A percentile compares a stretch with the other conserved stretches of the same genome.
Conservation (phyloP, 2,329 filamentous ascomycete species). For the Penicillium sp. region DNA sequence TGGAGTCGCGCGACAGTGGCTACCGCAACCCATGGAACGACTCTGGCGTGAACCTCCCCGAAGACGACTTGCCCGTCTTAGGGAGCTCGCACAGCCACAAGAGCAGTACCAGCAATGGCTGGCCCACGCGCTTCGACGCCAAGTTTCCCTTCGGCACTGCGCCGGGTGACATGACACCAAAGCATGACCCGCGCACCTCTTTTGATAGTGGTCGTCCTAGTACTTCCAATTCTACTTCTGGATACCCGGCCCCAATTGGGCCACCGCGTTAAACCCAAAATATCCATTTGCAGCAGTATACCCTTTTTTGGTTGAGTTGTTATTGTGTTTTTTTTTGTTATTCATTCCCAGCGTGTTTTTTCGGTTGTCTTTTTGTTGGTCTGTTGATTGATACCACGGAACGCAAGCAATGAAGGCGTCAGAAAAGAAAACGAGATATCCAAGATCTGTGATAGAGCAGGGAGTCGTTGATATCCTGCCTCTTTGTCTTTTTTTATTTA, state of each 20-base stretch:
- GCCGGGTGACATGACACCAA: slow-evolving; percentile 77
- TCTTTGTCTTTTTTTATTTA: slow-evolving; percentile 13
- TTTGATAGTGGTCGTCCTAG: slow-evolving; percentile 89
- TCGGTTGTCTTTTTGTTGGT: slow-evolving; percentile 13
- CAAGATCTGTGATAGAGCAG: slow-evolving; percentile 26
- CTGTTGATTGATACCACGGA: slow-evolving; percentile 30
- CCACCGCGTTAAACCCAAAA: slow-evolving; percentile 74
- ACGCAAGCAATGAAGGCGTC: slow-evolving; percentile 31
- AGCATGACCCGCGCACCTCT: slow-evolving; percentile 78
- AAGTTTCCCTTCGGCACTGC: slow-evolving; percentile 63
- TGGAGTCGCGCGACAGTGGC: slow-evolving; percentile 91
- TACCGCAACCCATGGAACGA: slow-evolving; percentile 99
- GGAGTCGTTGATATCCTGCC: slow-evolving; percentile 5
- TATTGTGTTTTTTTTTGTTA: slow-evolving; percentile 33
- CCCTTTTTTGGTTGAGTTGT: slow-evolving; percentile 41
- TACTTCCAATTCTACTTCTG: slow-evolving; percentile 95
- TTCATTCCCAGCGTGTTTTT: slow-evolving; percentile 14
- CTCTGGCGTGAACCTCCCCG: slow-evolving; percentile 88
- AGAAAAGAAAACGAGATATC: slow-evolving; percentile 32
- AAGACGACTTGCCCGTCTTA: slow-evolving; percentile 66
- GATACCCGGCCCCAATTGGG: slow-evolving; percentile 90
- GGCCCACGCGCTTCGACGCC: slow-evolving; percentile 56
- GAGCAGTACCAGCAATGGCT: slow-evolving; percentile 60
- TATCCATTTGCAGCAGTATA: slow-evolving; percentile 48
- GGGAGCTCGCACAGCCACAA: slow-evolving; percentile 60